Evolutionary conservation across 1,139 yeast species (phyloP), one percentile per base, ranked within the genome.

Genomic region (Pichia sp.): DNA sequence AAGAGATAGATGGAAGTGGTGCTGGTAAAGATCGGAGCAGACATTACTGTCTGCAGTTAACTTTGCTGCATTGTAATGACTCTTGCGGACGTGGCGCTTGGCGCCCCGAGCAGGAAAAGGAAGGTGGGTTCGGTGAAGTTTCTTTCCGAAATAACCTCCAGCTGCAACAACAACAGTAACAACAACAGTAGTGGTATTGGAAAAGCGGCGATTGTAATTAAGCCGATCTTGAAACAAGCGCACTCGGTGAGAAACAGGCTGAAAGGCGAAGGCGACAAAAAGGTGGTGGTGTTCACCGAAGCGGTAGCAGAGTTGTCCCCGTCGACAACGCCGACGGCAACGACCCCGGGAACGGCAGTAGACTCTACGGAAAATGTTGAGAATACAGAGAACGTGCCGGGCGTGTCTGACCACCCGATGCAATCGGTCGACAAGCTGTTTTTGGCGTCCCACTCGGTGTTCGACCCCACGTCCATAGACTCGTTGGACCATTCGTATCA

Each of bases 41-140:
- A n/a, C 16, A 10, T n/a, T 10, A 13, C 41, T n/a, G n/a, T n/a
- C 41, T 10, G 8, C n/a, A 6, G 41, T n/a, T 13, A 36, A 36
- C 41, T 36, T 36, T 36, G 41, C 41, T 36, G 36, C n/a, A 36
- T n/a, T 11, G 41, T 7, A 36, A 36, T 36, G 41, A 36, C 16
- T 6, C 16, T 11, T 36, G 41, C 41, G 8, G 41, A 36, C 16
- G 8, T 36, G 16, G 16, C 41, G 7, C 16, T 36, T n/a, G n/a
- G 16, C n/a, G 41, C 41, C n/a, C 16, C 41, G 16, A 36, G 41
- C n/a, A 36, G 41, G n/a, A 45, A 34, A 34, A 45, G 47, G n/a
- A 45, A 45, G 34, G 47, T 45, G n/a, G 47, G 47, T 10, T 45
- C 47, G 11, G 23, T 45, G 6, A 30, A 32, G 36, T 45, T 45